Evolutionary conservation across 2,329 filamentous ascomycete genomes (phyloP).

Genomic region (Curvularia lunata): DNA sequence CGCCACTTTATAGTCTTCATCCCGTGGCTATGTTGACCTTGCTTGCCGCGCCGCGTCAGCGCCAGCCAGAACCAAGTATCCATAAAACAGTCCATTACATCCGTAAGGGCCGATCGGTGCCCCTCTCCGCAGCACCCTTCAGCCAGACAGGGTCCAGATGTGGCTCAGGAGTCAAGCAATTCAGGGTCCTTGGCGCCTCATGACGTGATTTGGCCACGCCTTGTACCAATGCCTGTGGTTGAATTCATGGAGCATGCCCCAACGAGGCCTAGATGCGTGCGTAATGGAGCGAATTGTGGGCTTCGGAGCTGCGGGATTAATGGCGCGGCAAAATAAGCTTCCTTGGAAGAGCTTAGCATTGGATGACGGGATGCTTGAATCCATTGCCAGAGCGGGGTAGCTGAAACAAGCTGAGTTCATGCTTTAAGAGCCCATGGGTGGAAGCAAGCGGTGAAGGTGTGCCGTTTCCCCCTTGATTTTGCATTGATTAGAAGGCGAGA

Average conservation of each 20-base stretch:
- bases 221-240: slow-evolving; percentile 8
- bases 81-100: slow-evolving; percentile 13
- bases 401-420: background rate
- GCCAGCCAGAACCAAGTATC: slow-evolving; percentile 2
- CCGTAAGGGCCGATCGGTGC: slow-evolving; percentile 23
- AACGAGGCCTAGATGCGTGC: slow-evolving; percentile 34
- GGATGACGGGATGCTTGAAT: background rate
- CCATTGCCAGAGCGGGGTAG: background rate
- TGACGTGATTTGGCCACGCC: slow-evolving; percentile 18
- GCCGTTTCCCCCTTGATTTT: background rate
- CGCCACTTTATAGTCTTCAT: slow-evolving; percentile 21
- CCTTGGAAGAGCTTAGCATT: slow-evolving; percentile 41
- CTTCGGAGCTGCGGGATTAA: slow-evolving; percentile 7
- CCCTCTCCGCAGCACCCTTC: slow-evolving; percentile 28
- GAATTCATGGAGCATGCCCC: slow-evolving; percentile 19
- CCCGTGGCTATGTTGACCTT: slow-evolving; percentile 1
- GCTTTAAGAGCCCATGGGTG: background rate
- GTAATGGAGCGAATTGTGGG: slow-evolving; percentile 27
- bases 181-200: slow-evolving; percentile 7
- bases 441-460: background rate
- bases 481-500: background rate
- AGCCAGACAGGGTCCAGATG: slow-evolving; percentile 30
- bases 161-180: slow-evolving; percentile 27
- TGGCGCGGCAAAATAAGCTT: slow-evolving; percentile 27
- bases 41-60: slow-evolving; percentile 22